Percentiles rank a stretch among this genome's conserved stretches.
phyloP scores from a whole-genome alignment of 2,329 filamentous ascomycete species.

The Fragosphaeria purpurea region DNA sequence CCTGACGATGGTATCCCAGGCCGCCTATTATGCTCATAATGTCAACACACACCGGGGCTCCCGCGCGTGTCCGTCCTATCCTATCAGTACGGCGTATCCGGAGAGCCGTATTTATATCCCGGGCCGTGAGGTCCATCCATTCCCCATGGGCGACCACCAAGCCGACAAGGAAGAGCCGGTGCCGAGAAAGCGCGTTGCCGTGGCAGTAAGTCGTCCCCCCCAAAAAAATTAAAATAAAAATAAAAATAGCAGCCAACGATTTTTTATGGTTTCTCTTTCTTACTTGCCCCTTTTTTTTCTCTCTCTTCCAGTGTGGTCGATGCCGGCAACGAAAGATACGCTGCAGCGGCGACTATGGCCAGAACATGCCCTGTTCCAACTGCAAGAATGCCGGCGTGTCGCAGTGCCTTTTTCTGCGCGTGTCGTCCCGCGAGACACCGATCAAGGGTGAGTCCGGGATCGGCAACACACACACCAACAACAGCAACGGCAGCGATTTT shows the following conservation, averaged over 20 bases:
- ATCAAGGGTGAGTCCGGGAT: neutral
- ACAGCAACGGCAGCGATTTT: neutral
- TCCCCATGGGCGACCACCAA: constrained; percentile 25
- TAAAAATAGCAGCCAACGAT: too few species aligned
- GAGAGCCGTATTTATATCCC: constrained; percentile 28
- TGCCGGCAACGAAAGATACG: constrained; percentile 92
- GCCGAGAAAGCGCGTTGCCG: constrained; percentile 47
- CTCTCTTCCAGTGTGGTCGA: constrained; percentile 58
- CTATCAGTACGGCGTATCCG: constrained; percentile 18
- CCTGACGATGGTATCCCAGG: constrained; percentile 32
- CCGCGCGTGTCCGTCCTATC: constrained; percentile 29
- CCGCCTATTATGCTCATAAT: constrained; percentile 22
- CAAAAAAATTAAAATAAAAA: neutral
- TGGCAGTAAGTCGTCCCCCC: constrained; percentile 37
- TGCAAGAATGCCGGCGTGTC: constrained; percentile 66
- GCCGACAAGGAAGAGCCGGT: constrained; percentile 31
- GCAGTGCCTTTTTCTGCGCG: constrained; percentile 71
- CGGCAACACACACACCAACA: neutral
- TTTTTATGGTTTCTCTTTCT: neutral
- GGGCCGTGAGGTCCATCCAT: neutral
- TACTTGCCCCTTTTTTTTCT: neutral
- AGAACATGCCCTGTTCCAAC: constrained; percentile 69
- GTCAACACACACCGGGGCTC: constrained; percentile 31
- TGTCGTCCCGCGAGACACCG: constrained; percentile 24
- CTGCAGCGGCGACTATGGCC: constrained; percentile 75